These are phyloP conservation scores for Breynia disticha DNA, from an alignment of 441 rosid genomes.

Conservation along the genomic window DNA sequence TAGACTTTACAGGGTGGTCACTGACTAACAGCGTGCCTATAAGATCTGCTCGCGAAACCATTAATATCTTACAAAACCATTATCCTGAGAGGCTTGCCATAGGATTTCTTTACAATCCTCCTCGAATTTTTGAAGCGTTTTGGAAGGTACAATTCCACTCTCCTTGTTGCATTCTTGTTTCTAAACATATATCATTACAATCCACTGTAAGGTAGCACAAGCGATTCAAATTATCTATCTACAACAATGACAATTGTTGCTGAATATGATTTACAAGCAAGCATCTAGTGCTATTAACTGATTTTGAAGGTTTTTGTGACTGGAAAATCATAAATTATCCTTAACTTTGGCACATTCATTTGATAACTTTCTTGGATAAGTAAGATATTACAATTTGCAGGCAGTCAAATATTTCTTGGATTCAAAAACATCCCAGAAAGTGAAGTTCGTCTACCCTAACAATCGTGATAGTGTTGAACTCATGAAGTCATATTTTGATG, in stretches of 20 bases:
- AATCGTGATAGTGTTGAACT: slow-evolving; percentile 72
- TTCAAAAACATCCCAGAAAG: slow-evolving; percentile 74
- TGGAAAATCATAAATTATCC: too few species aligned
- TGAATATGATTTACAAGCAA: too few species aligned
- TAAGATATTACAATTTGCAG: too few species aligned
- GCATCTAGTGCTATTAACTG: too few species aligned
- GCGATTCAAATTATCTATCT: too few species aligned
- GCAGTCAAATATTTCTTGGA: slow-evolving; percentile 82
- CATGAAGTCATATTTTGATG: slow-evolving; percentile 66
- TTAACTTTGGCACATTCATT: too few species aligned
- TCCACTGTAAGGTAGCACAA: too few species aligned
- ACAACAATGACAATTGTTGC: too few species aligned
- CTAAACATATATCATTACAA: not conserved
- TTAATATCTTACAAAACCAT: slow-evolving; percentile 67
- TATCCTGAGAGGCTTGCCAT: slow-evolving; percentile 94
- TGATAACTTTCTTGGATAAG: too few species aligned
- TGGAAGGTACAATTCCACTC: slow-evolving; percentile 65
- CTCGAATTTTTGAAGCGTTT: slow-evolving; percentile 82
- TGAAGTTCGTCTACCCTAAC: slow-evolving; percentile 90
- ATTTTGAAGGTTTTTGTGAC: too few species aligned
- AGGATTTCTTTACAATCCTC: slow-evolving; percentile 88
- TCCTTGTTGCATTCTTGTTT: not conserved
- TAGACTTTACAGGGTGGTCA: slow-evolving; percentile 88
- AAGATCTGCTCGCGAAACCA: slow-evolving; percentile 69
- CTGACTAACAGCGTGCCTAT: slow-evolving; percentile 60